These are phyloP conservation scores for Combretum micranthum DNA, from an alignment of 345 rosid species.

Conservation along the genomic window DNA sequence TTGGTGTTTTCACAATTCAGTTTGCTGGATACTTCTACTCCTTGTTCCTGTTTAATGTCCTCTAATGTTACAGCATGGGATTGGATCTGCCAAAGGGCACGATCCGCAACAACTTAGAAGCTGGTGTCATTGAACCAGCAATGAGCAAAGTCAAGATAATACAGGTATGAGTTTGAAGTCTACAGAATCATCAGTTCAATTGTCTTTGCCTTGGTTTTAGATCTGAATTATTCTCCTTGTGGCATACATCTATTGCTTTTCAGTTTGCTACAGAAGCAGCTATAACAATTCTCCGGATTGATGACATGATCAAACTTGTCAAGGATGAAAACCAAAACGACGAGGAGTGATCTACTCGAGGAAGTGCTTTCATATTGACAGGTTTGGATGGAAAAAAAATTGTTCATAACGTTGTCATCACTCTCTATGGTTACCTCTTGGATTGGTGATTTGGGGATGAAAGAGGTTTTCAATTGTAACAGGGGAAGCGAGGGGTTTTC, in stretches of 20 bases:
- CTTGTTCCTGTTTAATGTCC: neutral
- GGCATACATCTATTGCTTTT: too few relatives aligned
- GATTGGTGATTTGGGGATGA: too few relatives aligned
- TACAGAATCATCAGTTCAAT: neutral
- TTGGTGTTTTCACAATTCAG: neutral
- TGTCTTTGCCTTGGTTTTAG: neutral
- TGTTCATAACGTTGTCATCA: too few relatives aligned
- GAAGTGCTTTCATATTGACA: too few relatives aligned
- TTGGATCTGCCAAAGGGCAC: slow-evolving; percentile 78
- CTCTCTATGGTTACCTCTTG: too few relatives aligned
- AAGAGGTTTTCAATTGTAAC: too few relatives aligned
- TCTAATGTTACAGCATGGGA: slow-evolving; percentile 71
- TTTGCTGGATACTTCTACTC: neutral
- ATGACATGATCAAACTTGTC: slow-evolving; percentile 92
- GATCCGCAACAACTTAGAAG: slow-evolving; percentile 87
- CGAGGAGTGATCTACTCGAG: slow-evolving; percentile 25
- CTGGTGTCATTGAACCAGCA: slow-evolving; percentile 97
- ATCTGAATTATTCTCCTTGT: neutral
- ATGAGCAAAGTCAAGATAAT: slow-evolving; percentile 99
- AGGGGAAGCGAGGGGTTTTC: too few relatives aligned
- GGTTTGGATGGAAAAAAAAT: too few relatives aligned
- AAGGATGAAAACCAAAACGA: slow-evolving; percentile 85
- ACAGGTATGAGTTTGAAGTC: slow-evolving; percentile 49
- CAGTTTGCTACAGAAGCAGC: slow-evolving; percentile 98
- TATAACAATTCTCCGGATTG: slow-evolving; percentile 89